Evolutionary conservation across 495 filamentous ascomycete genomes (phyloP).

Genomic region (Xylaria longipes): DNA sequence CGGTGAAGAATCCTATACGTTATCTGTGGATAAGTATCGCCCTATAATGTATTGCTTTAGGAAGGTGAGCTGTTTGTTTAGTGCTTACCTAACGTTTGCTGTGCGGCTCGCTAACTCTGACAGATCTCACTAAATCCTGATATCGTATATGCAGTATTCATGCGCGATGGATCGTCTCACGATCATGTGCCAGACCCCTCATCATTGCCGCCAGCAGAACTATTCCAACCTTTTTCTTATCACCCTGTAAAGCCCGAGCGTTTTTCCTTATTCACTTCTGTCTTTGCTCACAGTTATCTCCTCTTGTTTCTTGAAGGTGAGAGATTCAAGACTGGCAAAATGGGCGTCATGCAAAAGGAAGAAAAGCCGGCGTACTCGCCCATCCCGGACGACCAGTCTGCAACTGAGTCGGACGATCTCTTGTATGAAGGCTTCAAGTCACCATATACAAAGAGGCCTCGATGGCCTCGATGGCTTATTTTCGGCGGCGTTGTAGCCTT

Average conservation of each 20-base stretch:
- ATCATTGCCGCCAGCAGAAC: background rate
- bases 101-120: background rate
- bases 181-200: background rate
- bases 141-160: background rate
- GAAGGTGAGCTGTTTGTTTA: constrained; percentile 18
- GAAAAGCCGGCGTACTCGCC: constrained; percentile 12
- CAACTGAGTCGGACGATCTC: constrained; percentile 19
- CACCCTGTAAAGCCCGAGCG: background rate
- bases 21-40: background rate
- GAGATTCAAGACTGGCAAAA: background rate
- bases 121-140: background rate
- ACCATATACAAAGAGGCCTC: background rate
- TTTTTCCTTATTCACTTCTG: background rate
- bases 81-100: background rate
- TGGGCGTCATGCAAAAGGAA: constrained; percentile 3
- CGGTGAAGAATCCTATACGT: constrained; percentile 7
- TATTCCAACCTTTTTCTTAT: background rate
- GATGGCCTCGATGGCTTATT: constrained; percentile 5
- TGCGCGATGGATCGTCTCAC: background rate
- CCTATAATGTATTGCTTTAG: constrained; percentile 1
- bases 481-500: background rate
- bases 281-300: background rate
- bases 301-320: background rate
- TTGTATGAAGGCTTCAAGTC: constrained; percentile 8
- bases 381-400: constrained; percentile 16